A percentile compares a stretch with the other conserved stretches of the same genome.
Conservation (phyloP, 495 filamentous ascomycete species). For the Darksidea phi region DNA sequence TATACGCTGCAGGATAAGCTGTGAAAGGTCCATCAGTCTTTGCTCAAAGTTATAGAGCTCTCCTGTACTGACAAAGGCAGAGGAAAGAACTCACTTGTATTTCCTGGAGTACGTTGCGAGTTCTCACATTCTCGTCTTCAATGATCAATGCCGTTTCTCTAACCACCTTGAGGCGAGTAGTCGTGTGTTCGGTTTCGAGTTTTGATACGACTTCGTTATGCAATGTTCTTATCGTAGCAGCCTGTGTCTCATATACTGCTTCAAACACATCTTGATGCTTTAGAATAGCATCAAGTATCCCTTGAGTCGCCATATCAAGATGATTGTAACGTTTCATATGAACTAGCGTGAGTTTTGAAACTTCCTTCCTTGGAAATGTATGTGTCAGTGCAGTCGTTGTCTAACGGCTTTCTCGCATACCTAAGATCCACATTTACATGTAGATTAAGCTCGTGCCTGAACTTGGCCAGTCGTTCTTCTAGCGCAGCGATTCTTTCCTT, state of each 20-base stretch:
- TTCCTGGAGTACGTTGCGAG: constrained; percentile 10
- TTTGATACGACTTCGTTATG: constrained; percentile 10
- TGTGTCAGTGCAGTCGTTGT: constrained; percentile 9
- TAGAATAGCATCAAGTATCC: constrained; percentile 8
- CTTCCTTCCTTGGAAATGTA: constrained; percentile 4
- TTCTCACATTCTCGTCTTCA: constrained; percentile 13
- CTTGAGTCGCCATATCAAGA: constrained; percentile 2
- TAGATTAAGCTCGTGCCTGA: constrained; percentile 17
- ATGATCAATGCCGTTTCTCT: constrained; percentile 16
- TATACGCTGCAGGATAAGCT: too few relatives aligned
- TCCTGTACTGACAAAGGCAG: background rate
- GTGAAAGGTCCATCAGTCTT: too few relatives aligned
- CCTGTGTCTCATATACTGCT: constrained; percentile 2
- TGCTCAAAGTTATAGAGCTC: too few relatives aligned
- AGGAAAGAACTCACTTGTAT: constrained; percentile 11
- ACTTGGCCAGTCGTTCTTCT: constrained; percentile 17
- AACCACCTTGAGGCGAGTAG: constrained; percentile 8
- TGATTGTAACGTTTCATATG: background rate
- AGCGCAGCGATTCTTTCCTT: constrained; percentile 20
- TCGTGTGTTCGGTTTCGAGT: constrained; percentile 8
- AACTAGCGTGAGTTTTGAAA: background rate
- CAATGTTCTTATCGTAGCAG: constrained; percentile 1
- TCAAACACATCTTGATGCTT: constrained; percentile 17
- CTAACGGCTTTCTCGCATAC: constrained; percentile 1
- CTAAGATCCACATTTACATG: constrained; percentile 16